Evolutionary conservation across 768 basidiomycete genomes (phyloP).

Genomic region (Suillus occidentalis): DNA sequence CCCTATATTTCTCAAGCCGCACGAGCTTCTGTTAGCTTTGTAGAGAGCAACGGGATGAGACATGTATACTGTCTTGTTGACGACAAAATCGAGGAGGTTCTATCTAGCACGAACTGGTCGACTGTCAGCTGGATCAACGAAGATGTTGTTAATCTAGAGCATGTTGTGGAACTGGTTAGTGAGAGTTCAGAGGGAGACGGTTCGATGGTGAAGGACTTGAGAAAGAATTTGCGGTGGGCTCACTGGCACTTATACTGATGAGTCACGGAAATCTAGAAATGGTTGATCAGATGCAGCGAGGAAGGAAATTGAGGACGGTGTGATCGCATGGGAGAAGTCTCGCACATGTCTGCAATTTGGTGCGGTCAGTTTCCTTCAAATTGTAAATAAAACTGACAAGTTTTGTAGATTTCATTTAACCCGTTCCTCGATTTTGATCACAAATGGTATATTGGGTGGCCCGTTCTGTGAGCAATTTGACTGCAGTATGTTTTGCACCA

Average conservation of each 20-base stretch:
- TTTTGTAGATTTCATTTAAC: slow-evolving; percentile 40
- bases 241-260: slow-evolving; percentile 51
- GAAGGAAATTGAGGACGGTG: slow-evolving; percentile 49
- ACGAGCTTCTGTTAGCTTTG: slow-evolving; percentile 45
- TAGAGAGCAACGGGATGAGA: slow-evolving; percentile 45
- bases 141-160: slow-evolving; percentile 53
- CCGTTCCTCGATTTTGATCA: slow-evolving; percentile 59
- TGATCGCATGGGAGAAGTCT: slow-evolving; percentile 53
- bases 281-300: slow-evolving; percentile 45
- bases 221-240: slow-evolving; percentile 57
- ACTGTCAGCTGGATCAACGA: slow-evolving; percentile 64
- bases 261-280: slow-evolving; percentile 42
- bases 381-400: neutral
- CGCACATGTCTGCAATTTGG: slow-evolving; percentile 46
- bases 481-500: neutral
- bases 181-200: slow-evolving; percentile 38
- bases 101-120: slow-evolving; percentile 56
- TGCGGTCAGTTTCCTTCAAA: slow-evolving; percentile 24
- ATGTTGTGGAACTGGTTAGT: slow-evolving; percentile 41
- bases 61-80: slow-evolving; percentile 65
- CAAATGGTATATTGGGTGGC: slow-evolving; percentile 60
- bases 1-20: slow-evolving; percentile 29
- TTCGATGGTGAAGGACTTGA: slow-evolving; percentile 40
- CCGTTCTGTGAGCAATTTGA: slow-evolving; percentile 22
- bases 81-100: slow-evolving; percentile 47